Percentiles rank a stretch among this genome's conserved stretches.
Conservation (phyloP, 139 green algal species). For the Coelastrella sp. region DNA sequence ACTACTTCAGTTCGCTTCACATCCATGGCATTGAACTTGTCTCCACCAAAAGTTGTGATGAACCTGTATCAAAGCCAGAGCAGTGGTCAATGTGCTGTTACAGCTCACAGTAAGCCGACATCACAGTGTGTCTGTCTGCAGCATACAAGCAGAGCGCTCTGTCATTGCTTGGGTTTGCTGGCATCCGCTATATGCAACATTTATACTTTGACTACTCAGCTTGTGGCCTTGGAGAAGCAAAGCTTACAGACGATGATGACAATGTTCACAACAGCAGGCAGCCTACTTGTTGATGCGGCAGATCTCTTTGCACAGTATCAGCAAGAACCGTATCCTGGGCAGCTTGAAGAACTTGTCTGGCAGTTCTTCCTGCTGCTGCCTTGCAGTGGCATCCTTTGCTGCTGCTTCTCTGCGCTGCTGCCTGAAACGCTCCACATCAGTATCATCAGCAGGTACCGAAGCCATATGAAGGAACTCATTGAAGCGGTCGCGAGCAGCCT, state of each 20-base stretch:
- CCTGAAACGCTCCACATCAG: slow-evolving; percentile 53
- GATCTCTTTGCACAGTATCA: slow-evolving; percentile 57
- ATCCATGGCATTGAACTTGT: slow-evolving; percentile 55
- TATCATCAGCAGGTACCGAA: slow-evolving; percentile 48
- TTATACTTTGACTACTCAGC: too few relatives aligned
- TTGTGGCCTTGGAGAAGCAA: too few relatives aligned
- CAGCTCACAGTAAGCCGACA: too few relatives aligned
- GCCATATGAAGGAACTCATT: slow-evolving; percentile 52
- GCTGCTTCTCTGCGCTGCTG: slow-evolving; percentile 26
- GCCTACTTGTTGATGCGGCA: slow-evolving; percentile 55
- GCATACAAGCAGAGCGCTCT: too few relatives aligned
- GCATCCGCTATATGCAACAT: too few relatives aligned
- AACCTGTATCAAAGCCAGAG: slow-evolving; percentile 17
- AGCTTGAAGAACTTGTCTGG: slow-evolving; percentile 55
- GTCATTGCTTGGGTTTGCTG: too few relatives aligned
- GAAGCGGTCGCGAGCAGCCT: slow-evolving; percentile 51
- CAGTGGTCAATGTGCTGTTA: neutral
- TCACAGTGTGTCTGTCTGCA: too few relatives aligned
- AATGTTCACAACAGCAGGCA: too few relatives aligned
- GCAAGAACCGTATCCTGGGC: slow-evolving; percentile 57
- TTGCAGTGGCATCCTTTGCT: neutral
- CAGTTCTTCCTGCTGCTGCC: slow-evolving; percentile 31
- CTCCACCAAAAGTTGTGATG: slow-evolving; percentile 44
- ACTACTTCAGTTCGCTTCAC: slow-evolving; percentile 33
- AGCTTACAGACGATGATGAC: too few relatives aligned